These are phyloP conservation scores for Penicillium corylophilum DNA, from an alignment of 2,329 filamentous ascomycete species.

Conservation along the genomic window DNA sequence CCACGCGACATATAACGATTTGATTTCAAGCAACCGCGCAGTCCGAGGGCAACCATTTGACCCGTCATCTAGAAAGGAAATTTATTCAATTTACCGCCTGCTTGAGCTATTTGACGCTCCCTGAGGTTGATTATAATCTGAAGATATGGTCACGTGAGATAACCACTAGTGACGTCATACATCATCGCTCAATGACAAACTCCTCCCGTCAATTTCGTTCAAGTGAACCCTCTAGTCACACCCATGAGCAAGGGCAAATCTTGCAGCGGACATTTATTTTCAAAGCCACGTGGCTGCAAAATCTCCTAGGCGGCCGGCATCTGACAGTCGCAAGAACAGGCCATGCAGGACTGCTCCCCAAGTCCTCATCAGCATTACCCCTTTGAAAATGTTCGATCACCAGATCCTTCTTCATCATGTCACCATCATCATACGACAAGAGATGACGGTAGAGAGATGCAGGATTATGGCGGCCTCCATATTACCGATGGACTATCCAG, in stretches of 20 bases:
- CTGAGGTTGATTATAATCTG: too few species aligned
- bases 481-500: background rate
- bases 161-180: background rate
- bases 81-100: background rate
- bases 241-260: background rate
- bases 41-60: background rate
- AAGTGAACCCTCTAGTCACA: background rate
- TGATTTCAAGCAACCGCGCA: background rate
- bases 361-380: conserved; percentile 1
- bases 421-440: conserved; percentile 3
- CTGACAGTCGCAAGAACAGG: background rate
- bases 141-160: background rate
- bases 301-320: background rate
- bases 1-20: background rate
- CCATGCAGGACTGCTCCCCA: background rate
- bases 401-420: background rate
- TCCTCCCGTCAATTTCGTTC: background rate
- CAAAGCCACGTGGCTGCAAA: background rate
- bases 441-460: conserved; percentile 1
- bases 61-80: background rate
- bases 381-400: conserved; percentile 5
- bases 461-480: background rate
- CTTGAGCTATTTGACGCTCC: too few species aligned
- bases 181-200: background rate
- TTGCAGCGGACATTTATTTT: too few species aligned